These are phyloP conservation scores for Botrytis sinoallii DNA, from an alignment of 2,329 filamentous ascomycete genomes.

Conservation along the genomic window DNA sequence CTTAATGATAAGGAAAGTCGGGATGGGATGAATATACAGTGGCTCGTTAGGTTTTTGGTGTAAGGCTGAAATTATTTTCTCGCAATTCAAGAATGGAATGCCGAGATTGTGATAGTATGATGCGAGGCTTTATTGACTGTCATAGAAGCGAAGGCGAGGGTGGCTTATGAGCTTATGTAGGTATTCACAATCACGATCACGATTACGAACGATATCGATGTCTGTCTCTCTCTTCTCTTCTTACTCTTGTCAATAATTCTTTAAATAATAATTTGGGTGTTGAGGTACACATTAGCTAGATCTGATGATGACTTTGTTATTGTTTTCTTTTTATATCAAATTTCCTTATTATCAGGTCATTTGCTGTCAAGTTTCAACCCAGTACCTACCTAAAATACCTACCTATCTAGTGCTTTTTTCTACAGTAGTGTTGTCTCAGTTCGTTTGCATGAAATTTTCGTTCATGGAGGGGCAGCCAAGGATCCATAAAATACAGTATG, in stretches of 20 bases:
- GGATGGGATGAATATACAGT: background rate
- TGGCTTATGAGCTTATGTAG: background rate
- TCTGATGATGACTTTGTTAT: background rate
- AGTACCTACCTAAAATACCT: background rate
- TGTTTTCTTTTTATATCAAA: background rate
- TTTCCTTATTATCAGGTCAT: background rate
- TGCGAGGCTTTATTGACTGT: conserved; percentile 16
- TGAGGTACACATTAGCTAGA: background rate
- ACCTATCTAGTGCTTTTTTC: background rate
- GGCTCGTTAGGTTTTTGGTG: background rate
- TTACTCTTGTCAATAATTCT: background rate
- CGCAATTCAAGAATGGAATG: conserved; percentile 10
- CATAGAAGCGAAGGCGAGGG: background rate
- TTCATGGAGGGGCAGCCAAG: conserved; percentile 19
- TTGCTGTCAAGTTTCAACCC: background rate
- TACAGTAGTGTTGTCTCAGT: background rate
- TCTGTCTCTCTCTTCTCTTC: background rate
- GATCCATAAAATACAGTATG: conserved; percentile 15
- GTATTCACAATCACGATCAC: background rate
- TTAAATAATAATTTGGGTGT: background rate
- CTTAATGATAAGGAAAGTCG: background rate
- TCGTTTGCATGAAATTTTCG: conserved; percentile 7
- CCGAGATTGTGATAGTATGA: conserved; percentile 16
- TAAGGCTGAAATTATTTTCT: conserved; percentile 15
- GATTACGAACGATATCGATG: background rate